A percentile compares a stretch with the other conserved stretches of the same genome.
These are phyloP conservation scores for Colletotrichum costaricense DNA, from an alignment of 2,329 filamentous ascomycete species.

Conservation along the genomic window DNA sequence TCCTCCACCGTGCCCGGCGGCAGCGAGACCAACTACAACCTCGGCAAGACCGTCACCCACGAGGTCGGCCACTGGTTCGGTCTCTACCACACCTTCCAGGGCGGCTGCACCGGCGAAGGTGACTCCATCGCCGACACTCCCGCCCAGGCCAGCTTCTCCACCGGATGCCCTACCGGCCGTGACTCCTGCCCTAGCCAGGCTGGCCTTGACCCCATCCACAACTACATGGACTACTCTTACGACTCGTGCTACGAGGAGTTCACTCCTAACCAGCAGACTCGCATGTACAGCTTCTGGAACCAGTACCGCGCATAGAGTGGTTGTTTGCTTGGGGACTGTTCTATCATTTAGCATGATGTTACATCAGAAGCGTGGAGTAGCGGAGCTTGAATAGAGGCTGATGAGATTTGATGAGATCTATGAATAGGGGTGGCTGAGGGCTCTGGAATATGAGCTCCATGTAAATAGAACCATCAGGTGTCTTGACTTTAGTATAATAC, in stretches of 20 bases:
- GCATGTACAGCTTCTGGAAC: conserved; percentile 53
- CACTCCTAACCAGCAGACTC: conserved; percentile 53
- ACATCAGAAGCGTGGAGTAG: not conserved
- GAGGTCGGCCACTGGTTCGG: conserved; percentile 63
- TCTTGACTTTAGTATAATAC: not conserved
- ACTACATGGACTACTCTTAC: conserved; percentile 54
- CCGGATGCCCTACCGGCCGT: conserved; percentile 50
- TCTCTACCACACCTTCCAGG: conserved; percentile 60
- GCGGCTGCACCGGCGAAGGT: conserved; percentile 48
- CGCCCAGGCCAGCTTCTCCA: conserved; percentile 44
- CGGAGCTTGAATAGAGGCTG: not conserved
- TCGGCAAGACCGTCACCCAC: conserved; percentile 49
- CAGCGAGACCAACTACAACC: conserved; percentile 45
- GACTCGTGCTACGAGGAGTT: conserved; percentile 60
- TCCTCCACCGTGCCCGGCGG: conserved; percentile 52
- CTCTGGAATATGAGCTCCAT: not conserved
- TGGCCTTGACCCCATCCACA: conserved; percentile 50
- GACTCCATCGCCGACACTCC: conserved; percentile 56
- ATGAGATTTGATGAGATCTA: not conserved
- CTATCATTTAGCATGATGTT: not conserved
- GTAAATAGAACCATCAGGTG: not conserved
- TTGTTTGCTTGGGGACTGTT: not conserved
- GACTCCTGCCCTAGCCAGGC: conserved; percentile 47
- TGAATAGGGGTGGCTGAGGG: not conserved
- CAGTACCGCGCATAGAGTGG: conserved; percentile 45